A percentile compares a stretch with the other conserved stretches of the same genome.
These are phyloP conservation scores for Schoenoplectus tabernaemontani DNA, from an alignment of 202 grass and related monocot species.

Conservation along the genomic window DNA sequence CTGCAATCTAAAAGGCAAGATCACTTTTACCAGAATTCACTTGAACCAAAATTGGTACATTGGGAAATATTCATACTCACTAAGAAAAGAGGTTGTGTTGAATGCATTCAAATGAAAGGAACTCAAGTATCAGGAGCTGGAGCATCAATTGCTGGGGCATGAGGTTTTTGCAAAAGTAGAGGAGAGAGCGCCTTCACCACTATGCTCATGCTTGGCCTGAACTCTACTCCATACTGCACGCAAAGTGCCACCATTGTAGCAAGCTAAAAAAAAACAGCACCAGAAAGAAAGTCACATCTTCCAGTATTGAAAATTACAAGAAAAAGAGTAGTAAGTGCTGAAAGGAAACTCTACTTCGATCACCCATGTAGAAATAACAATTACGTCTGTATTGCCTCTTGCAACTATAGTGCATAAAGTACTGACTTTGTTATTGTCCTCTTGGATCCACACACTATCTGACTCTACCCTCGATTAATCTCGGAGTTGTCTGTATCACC, in stretches of 20 bases:
- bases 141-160: conserved; percentile 14
- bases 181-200: conserved; percentile 75
- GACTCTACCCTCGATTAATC: conserved; percentile 71
- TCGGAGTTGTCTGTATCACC: conserved; percentile 53
- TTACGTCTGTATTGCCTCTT: neutral
- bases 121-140: conserved; percentile 31
- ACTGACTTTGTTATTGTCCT: neutral
- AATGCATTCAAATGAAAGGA: neutral
- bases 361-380: too few species aligned
- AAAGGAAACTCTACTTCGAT: neutral
- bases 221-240: conserved; percentile 72
- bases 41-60: neutral
- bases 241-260: conserved; percentile 72
- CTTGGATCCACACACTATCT: conserved; percentile 82
- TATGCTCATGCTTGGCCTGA: conserved; percentile 89
- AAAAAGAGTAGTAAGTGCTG: neutral
- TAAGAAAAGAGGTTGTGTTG: neutral
- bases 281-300: neutral
- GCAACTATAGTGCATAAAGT: neutral
- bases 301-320: neutral
- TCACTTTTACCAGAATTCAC: neutral
- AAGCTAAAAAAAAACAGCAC: conserved; percentile 41
- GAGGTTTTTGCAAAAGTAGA: conserved; percentile 48
- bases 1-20: too few species aligned
- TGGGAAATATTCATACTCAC: conserved; percentile 6